phyloP scores from a whole-genome alignment of 2,329 filamentous ascomycete genomes.

The Aureobasidium namibiae region DNA sequence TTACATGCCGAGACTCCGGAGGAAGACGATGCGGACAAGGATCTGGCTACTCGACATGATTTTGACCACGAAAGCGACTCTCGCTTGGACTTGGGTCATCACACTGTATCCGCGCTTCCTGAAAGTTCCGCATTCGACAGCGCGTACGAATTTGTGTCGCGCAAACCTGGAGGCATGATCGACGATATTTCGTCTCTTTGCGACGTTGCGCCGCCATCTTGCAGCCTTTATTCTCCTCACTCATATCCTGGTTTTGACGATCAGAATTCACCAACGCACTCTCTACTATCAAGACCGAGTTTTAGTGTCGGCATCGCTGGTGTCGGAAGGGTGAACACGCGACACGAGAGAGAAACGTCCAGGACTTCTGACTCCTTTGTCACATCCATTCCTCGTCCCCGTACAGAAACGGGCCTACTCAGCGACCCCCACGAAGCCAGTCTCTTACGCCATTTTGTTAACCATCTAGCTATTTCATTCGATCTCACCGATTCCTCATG shows the following conservation, averaged over 20 bases:
- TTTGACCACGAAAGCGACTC: not conserved
- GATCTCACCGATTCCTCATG: constrained; percentile 22
- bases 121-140: not conserved
- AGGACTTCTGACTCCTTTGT: not conserved
- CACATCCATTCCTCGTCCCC: not conserved
- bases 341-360: not conserved
- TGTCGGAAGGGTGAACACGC: not conserved
- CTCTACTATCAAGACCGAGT: not conserved
- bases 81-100: not conserved
- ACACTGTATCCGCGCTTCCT: not conserved
- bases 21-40: not conserved
- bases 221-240: not conserved
- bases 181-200: not conserved
- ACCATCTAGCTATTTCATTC: not conserved
- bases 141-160: not conserved
- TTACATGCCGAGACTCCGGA: not conserved
- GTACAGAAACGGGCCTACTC: not conserved
- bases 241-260: not conserved
- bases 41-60: not conserved
- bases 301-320: not conserved
- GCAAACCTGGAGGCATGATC: not conserved
- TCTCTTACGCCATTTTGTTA: not conserved
- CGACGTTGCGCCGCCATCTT: not conserved
- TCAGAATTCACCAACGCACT: not conserved
- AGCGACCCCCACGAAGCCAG: not conserved